Evolutionary conservation across 495 filamentous ascomycete species (phyloP).

Genomic region (Tuber magnatum): DNA sequence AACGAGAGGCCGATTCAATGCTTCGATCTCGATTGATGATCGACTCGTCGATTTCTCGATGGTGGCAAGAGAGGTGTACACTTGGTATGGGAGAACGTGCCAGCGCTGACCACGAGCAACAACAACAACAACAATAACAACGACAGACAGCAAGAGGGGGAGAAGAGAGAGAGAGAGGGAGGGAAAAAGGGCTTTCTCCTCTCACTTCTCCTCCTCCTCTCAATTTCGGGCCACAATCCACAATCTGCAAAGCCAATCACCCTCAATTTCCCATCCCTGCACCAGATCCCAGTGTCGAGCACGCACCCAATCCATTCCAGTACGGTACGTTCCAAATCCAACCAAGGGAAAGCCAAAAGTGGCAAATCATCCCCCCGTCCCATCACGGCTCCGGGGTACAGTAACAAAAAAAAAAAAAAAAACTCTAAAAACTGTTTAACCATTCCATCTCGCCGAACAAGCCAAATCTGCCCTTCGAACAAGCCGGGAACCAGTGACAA

Average conservation of each 20-base stretch:
- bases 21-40: constrained; percentile 38
- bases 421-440: neutral
- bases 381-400: neutral
- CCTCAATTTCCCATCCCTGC: constrained; percentile 6
- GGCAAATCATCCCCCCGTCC: neutral
- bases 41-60: constrained; percentile 30
- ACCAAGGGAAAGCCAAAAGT: neutral
- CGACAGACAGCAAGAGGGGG: neutral
- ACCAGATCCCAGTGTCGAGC: neutral
- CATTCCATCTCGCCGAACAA: neutral
- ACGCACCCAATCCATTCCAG: neutral
- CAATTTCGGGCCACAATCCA: constrained; percentile 3
- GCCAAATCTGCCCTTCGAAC: neutral
- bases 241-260: constrained; percentile 3
- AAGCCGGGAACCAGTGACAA: neutral
- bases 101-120: constrained; percentile 8
- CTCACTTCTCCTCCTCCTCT: constrained; percentile 16
- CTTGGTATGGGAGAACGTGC: constrained; percentile 16
- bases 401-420: neutral
- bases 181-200: constrained; percentile 30
- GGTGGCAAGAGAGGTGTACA: constrained; percentile 21
- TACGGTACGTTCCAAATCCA: neutral
- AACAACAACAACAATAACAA: too few relatives aligned
- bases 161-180: neutral
- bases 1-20: constrained; percentile 30